Evolutionary conservation across 371 early-diverging fungal genomes (phyloP), one percentile per base, ranked within the genome.

Genomic region (Haplosporangium sp.): DNA sequence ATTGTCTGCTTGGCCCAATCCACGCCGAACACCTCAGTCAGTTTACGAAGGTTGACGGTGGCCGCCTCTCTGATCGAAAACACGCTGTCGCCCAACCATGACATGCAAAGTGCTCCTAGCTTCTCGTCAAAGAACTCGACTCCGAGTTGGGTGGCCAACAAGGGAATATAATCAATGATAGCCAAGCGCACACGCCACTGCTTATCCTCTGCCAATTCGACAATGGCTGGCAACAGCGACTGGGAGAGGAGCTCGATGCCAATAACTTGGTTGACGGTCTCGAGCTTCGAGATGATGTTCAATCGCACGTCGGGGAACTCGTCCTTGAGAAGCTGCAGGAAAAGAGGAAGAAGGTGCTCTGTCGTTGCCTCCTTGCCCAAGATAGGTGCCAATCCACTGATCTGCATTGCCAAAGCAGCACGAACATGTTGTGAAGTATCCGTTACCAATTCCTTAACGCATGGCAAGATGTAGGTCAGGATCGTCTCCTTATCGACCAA

Each of bases 141-240:
- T 20, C 99, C 99, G 73, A 98, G 89, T 82, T 98, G 97, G 52
- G 89, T 91, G 7, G 98, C 97, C 64, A 99, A 89, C 59, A 98
- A 86, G 23, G 98, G 99, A 69, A 98, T 97, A 81, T 97, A 95
- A 81, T 98, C 98, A 81, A 99, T 97, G 69, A 99, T 98, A 5
- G 98, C 98, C 67, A 97, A 83, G 40, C 99, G 95, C 62, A 98
- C 98, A 50, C 99, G 95, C 99, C 99, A 99, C 79, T 98, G 98
- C 86, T 97, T 97, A 82, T 99, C 99, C 84, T 99, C 97, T 48
- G 99, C 96, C 48, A 99, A 86, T 74, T 98, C 98, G 36, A 98
- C 94, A 73, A 99, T 98, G 2, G 99, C 99, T 11, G 98, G 98
- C 50, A 99, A 86, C 51, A 99, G 87, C 36, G 96, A 96, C 77